Evolutionary conservation across 2,329 filamentous ascomycete species (phyloP).

Genomic region (Rhinocladiella similis): DNA sequence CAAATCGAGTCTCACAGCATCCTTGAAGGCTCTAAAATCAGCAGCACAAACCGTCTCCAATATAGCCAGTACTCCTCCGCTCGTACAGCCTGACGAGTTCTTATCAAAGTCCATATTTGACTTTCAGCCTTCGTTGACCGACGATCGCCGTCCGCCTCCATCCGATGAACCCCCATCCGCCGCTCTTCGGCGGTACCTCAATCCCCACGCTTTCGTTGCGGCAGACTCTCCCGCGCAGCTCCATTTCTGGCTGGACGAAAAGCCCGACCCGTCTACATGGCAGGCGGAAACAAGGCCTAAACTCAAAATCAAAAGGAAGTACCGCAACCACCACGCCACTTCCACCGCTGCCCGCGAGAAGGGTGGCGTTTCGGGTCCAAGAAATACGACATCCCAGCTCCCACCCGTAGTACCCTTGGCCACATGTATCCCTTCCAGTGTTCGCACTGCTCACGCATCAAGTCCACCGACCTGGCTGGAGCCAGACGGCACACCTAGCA

Average conservation of each 20-base stretch:
- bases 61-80: conserved; percentile 51
- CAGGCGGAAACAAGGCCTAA: conserved; percentile 11
- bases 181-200: conserved; percentile 61
- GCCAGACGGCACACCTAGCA: conserved; percentile 30
- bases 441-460: conserved; percentile 31
- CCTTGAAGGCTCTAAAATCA: conserved; percentile 61
- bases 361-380: not conserved
- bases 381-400: conserved; percentile 30
- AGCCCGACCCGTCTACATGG: not conserved
- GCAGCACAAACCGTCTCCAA: conserved; percentile 63
- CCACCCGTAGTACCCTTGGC: conserved; percentile 63
- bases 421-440: conserved; percentile 51
- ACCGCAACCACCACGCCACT: conserved; percentile 26
- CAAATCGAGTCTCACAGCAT: conserved; percentile 65
- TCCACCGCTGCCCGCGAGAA: conserved; percentile 2
- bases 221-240: conserved; percentile 45
- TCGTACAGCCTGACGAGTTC: conserved; percentile 58
- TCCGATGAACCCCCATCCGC: conserved; percentile 55
- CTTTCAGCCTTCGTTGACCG: conserved; percentile 58
- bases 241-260: conserved; percentile 44
- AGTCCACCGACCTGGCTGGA: conserved; percentile 37
- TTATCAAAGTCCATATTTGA: conserved; percentile 59
- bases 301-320: conserved; percentile 23
- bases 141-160: conserved; percentile 60
- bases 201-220: conserved; percentile 42